phyloP scores from a whole-genome alignment of 805 yeast genomes.

The Torulaspora quercuum region DNA sequence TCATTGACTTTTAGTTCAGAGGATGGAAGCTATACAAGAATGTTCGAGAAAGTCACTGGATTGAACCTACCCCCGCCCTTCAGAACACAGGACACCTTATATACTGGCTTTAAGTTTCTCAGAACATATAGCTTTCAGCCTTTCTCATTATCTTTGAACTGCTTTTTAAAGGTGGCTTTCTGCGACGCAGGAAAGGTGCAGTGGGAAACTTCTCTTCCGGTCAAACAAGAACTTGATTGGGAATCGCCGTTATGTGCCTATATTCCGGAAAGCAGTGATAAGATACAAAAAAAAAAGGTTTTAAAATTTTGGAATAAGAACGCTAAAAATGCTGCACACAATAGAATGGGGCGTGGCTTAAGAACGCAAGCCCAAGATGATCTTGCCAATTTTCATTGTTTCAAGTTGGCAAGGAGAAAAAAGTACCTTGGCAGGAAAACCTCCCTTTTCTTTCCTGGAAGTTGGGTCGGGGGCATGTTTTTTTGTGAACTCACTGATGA shows the following conservation, averaged over 20 bases:
- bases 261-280: too few relatives aligned
- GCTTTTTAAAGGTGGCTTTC: constrained; percentile 46
- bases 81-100: constrained; percentile 36
- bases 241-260: constrained; percentile 43
- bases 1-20: constrained; percentile 19
- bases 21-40: constrained; percentile 16
- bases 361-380: constrained; percentile 17
- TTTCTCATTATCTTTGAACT: constrained; percentile 39
- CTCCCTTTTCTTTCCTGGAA: constrained; percentile 50
- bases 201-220: constrained; percentile 40
- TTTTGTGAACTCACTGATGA: constrained; percentile 43
- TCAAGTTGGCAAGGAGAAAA: constrained; percentile 56
- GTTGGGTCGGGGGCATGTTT: constrained; percentile 64
- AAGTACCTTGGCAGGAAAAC: constrained; percentile 47
- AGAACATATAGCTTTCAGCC: constrained; percentile 46
- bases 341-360: constrained; percentile 1
- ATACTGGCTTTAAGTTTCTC: constrained; percentile 55
- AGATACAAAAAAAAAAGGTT: too few relatives aligned
- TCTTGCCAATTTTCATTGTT: constrained; percentile 41
- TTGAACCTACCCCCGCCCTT: constrained; percentile 34
- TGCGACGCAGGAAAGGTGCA: constrained; percentile 51
- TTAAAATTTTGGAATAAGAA: too few relatives aligned
- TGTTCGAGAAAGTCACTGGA: constrained; percentile 20
- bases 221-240: constrained; percentile 49
- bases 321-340: too few relatives aligned